Base-by-base conservation (phyloP, 2,329 filamentous ascomycete species). In the Colletotrichum neosansevieriae region DNA sequence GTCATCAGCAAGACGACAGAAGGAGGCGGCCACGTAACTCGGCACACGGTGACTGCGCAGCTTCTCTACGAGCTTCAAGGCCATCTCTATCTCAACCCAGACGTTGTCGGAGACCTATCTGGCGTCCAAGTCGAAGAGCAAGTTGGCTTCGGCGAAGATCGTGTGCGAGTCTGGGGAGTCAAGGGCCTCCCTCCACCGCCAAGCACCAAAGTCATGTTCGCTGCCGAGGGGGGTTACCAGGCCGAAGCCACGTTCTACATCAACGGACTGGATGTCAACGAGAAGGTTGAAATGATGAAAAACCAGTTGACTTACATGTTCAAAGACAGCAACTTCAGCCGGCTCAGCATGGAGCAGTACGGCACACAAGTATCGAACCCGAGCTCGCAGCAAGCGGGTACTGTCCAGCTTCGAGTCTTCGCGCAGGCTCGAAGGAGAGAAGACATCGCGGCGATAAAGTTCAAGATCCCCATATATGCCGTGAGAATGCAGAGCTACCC, bases 201-300 rank as follows among this genome's bases (percentile, higher is more conserved):
- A 2, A 86, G 84, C 0, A 86, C 84, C 1, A 86, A 86, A 70
- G 76, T 84, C 6, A 84, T 83, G n/a, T 78, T 86, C 15, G 85
- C 83, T 68, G 85, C 84, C 64, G 75, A 77, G 9, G 84, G 80
- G 7, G 84, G 84, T 0, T 86, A 79, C 65, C 81, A 86, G 72
- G 78, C 78, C 2, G 79, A 86, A 70, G 63, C 64, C 4, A 63
- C 60, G 2, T 68, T 70, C 42, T 70, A 67, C 11, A 63, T 70
- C 49, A 68, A 70, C 29, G 64, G 68, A 0, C 60, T 70, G 3
- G 68, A 70, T n/a, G 65, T 69, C 7, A 13, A 60, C 2, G 68
- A 75, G 49, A 75, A 75, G 32, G 71, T 68, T 1, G 19, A 70
- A 38, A 74, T 74, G 71, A 72, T 73, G 69, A 70, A 71, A 36